Evolutionary conservation across 192 early-diverging fungal species (phyloP).

Genomic region (Entomortierella chlamydospora): DNA sequence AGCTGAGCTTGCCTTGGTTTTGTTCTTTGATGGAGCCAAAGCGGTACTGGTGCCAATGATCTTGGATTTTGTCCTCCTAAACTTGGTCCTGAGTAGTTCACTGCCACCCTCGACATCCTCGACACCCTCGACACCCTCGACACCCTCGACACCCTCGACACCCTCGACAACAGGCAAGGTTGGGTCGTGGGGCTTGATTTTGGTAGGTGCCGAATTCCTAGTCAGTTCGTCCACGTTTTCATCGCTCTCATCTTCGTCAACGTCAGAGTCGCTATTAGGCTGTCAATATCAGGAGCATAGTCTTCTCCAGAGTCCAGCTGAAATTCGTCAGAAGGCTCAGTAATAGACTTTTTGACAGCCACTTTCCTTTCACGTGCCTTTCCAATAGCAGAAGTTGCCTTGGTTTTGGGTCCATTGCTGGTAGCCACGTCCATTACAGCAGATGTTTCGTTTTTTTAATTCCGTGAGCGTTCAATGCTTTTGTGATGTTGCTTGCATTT

Average conservation of each 20-base stretch:
- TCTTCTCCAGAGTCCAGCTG: too few relatives aligned
- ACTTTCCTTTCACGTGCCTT: conserved; percentile 13
- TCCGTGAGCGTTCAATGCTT: conserved; percentile 12
- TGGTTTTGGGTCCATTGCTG: conserved; percentile 19
- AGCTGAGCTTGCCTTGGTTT: conserved; percentile 15
- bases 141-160: too few relatives aligned
- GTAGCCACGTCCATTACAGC: neutral
- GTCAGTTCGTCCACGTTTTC: conserved; percentile 29
- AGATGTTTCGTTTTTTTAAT: conserved; percentile 32
- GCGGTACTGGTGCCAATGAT: conserved; percentile 16
- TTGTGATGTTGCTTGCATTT: too few relatives aligned
- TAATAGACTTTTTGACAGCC: conserved; percentile 7
- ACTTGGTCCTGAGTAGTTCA: conserved; percentile 1
- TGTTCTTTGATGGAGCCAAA: conserved; percentile 46
- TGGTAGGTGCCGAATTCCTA: conserved; percentile 31
- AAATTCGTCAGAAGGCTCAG: conserved; percentile 41
- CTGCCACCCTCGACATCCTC: too few relatives aligned
- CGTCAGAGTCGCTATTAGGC: conserved; percentile 8
- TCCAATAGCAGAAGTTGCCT: conserved; percentile 3
- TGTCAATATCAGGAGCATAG: conserved; percentile 17
- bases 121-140: too few relatives aligned
- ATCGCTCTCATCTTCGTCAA: conserved; percentile 12
- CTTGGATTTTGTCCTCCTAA: conserved; percentile 20
- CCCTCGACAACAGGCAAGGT: conserved; percentile 18
- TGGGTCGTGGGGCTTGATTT: conserved; percentile 38